A percentile compares a stretch with the other conserved stretches of the same genome.
These are phyloP conservation scores for Termitomyces sp. DNA, from an alignment of 768 basidiomycete species.

Conservation along the genomic window DNA sequence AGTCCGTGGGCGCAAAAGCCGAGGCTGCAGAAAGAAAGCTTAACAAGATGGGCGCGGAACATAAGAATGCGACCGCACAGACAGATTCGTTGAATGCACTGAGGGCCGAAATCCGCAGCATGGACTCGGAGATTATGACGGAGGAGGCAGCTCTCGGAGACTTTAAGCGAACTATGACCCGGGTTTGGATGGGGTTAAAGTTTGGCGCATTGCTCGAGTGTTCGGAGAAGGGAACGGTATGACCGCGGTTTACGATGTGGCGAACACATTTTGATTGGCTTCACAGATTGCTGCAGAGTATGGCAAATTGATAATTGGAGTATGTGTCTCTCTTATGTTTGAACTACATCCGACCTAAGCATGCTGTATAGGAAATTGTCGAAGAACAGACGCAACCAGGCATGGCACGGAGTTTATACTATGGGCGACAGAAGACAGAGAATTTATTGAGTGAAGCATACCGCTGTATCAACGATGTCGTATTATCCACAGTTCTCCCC, in stretches of 20 bases:
- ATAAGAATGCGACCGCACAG: slow-evolving; percentile 76
- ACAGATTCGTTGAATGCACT: slow-evolving; percentile 66
- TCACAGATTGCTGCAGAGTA: slow-evolving; percentile 47
- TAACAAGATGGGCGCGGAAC: slow-evolving; percentile 82
- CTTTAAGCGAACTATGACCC: slow-evolving; percentile 70
- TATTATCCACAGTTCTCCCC: slow-evolving; percentile 36
- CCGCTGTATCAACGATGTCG: slow-evolving; percentile 47
- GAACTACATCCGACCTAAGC: not conserved
- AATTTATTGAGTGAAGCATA: slow-evolving; percentile 59
- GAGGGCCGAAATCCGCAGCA: slow-evolving; percentile 66
- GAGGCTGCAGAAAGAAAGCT: slow-evolving; percentile 87
- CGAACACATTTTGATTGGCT: not conserved
- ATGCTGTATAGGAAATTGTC: slow-evolving; percentile 58
- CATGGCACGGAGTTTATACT: slow-evolving; percentile 66
- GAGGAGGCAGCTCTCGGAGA: slow-evolving; percentile 81
- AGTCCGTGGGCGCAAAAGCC: slow-evolving; percentile 60
- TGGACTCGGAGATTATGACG: slow-evolving; percentile 80
- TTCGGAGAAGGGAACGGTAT: slow-evolving; percentile 70
- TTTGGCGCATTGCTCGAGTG: slow-evolving; percentile 84
- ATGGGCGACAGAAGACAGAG: slow-evolving; percentile 58
- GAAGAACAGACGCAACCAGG: slow-evolving; percentile 81
- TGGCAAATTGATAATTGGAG: slow-evolving; percentile 46
- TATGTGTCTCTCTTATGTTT: slow-evolving; percentile 20
- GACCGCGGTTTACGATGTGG: slow-evolving; percentile 13
- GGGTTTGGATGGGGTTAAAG: slow-evolving; percentile 74